Evolutionary conservation across 1,139 yeast genomes (phyloP), one percentile per base, ranked within the genome.

Genomic region (Hyphopichia khmerensis): DNA sequence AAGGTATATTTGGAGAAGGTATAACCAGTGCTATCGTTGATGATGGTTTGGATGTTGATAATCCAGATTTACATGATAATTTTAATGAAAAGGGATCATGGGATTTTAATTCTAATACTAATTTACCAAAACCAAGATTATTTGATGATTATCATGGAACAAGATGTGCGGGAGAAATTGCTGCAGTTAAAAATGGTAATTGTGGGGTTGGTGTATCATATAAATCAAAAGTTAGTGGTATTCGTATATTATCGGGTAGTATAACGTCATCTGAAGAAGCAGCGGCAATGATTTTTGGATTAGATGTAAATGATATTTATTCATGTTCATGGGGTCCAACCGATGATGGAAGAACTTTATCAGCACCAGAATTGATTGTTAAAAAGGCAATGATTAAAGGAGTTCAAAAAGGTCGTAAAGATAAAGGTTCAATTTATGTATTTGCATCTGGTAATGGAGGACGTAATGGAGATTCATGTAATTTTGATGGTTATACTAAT

Each of bases 291-390:
- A 75, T 87, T 35, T 87, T 85, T 63, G 95, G 84, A 0, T 70
- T 86, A 54, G 91, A 88, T 47, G 74, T 77, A 10, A 93, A 93
- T 60, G 96, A 91, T 62, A 93, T 95, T 33, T 95, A 89, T 62
- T 88, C 96, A 3, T 95, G 99, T 63, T 89, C 96, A 4, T 95
- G 99, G 99, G 99, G 99, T 2, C 99, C 99, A 1, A 79, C 91
- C 1, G 99, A 95, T 62, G 87, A 91, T 60, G 99, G 99, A 0
- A 73, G 64, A 47, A 80, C 96, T 0, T 79, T 93, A 73, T 89
- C 88, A 38, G 95, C 80, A 5, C 99, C 99, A 0, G 88, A 89
- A 21, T 60, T 68, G 31, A 56, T 91, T 30, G 96, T 93, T 10
- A 79, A 80, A 53, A 81, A 87, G 49, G 96, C 99, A 1, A 77